phyloP scores from a whole-genome alignment of 2,329 filamentous ascomycete genomes.

The Exophiala viscosa region DNA sequence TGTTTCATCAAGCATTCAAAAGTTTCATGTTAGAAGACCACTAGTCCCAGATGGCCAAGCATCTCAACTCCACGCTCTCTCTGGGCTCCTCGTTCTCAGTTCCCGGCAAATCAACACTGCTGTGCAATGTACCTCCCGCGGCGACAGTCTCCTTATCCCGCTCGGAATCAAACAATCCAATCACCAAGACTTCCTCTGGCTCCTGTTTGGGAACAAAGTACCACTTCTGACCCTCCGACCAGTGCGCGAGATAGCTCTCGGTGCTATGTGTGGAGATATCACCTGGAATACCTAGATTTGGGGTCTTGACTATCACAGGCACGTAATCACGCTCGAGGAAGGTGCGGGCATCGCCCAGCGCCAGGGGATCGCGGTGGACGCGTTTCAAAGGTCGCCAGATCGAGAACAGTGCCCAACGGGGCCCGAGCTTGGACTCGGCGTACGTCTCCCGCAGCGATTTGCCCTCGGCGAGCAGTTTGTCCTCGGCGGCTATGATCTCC shows the following conservation, averaged over 20 bases:
- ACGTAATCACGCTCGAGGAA: conserved; percentile 23
- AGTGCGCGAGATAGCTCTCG: conserved; percentile 21
- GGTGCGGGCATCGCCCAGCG: conserved; percentile 22
- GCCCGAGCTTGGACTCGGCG: conserved; percentile 14
- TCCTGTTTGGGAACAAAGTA: conserved; percentile 23
- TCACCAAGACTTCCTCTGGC: conserved; percentile 21
- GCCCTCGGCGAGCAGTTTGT: conserved; percentile 34
- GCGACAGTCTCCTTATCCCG: conserved; percentile 24
- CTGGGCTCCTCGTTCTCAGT: conserved; percentile 19
- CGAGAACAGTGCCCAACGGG: conserved; percentile 26
- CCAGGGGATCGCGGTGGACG: conserved; percentile 24
- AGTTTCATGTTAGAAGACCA: background rate
- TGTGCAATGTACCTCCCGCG: conserved; percentile 21
- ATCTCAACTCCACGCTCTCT: conserved; percentile 24
- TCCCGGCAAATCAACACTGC: conserved; percentile 21
- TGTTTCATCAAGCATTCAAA: no score
- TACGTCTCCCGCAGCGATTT: conserved; percentile 21
- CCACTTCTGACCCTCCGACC: conserved; percentile 23
- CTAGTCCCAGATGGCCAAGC: conserved; percentile 20
- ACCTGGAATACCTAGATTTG: conserved; percentile 17
- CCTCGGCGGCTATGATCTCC: conserved; percentile 29
- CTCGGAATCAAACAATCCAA: conserved; percentile 22
- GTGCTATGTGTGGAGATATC: conserved; percentile 15
- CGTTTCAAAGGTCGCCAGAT: conserved; percentile 26
- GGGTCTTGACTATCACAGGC: conserved; percentile 19